Conservation (phyloP, 192 early-diverging fungal genomes). For the Glomus cerebriforme region DNA sequence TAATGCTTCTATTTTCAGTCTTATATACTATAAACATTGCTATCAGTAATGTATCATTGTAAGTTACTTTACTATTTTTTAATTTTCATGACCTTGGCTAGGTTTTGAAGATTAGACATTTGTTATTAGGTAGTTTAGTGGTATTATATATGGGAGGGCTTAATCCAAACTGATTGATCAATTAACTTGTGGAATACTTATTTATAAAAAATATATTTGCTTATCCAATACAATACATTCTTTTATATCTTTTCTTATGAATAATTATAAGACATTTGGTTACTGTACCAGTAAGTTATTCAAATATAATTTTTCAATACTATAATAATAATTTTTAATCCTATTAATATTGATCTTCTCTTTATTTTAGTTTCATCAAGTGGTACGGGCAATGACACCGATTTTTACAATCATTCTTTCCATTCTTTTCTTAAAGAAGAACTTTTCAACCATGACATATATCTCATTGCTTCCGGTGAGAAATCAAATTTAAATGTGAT, state of each 20-base stretch:
- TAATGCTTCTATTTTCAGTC: conserved; percentile 77
- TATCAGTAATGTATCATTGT: conserved; percentile 79
- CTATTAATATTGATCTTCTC: not conserved
- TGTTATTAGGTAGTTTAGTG: no score
- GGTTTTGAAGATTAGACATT: no score
- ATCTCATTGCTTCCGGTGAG: conserved; percentile 61
- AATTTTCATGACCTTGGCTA: not conserved
- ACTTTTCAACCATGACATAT: conserved; percentile 57
- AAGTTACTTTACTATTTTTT: conserved; percentile 46
- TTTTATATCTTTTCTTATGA: no score
- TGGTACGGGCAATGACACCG: conserved; percentile 80
- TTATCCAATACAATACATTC: no score
- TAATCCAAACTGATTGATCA: not conserved
- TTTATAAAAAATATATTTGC: no score
- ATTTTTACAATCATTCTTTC: conserved; percentile 75
- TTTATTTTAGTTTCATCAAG: conserved; percentile 71
- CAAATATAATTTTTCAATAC: conserved; percentile 1
- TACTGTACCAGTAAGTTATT: conserved; percentile 30
- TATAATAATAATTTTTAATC: no score
- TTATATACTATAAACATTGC: conserved; percentile 92
- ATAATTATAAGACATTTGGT: conserved; percentile 29
- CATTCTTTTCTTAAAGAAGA: conserved; percentile 59
- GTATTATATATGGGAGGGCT: no score
- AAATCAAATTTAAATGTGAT: not conserved
- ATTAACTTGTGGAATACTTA: no score